Evolutionary conservation across 768 basidiomycete species (phyloP).

Genomic region (Mycena galericulata): DNA sequence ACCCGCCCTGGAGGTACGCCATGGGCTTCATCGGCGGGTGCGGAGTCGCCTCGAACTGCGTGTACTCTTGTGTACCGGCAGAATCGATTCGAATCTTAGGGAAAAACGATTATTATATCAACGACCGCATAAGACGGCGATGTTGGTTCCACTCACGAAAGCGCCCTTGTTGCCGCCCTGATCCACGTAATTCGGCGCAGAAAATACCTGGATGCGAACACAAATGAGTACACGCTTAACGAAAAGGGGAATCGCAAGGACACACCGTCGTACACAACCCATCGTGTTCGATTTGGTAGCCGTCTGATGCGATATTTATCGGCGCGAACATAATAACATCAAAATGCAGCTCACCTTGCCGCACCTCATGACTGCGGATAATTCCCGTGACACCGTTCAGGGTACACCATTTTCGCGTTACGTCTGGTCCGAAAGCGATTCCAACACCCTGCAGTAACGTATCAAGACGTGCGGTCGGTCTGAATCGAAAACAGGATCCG

Average conservation of each 20-base stretch:
- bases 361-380: slow-evolving; percentile 96
- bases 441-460: slow-evolving; percentile 81
- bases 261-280: slow-evolving; percentile 93
- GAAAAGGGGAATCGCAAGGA: slow-evolving; percentile 8
- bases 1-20: slow-evolving; percentile 83
- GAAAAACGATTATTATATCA: not conserved
- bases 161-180: slow-evolving; percentile 93
- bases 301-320: slow-evolving; percentile 60
- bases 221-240: slow-evolving; percentile 31
- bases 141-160: slow-evolving; percentile 60
- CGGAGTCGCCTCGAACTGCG: slow-evolving; percentile 86
- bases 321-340: not conserved
- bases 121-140: not conserved
- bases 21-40: slow-evolving; percentile 95
- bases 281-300: slow-evolving; percentile 95
- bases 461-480: slow-evolving; percentile 23
- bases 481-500: slow-evolving; percentile 38
- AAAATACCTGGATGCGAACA: slow-evolving; percentile 73
- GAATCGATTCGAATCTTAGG: slow-evolving; percentile 87
- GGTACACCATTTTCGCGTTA: slow-evolving; percentile 90
- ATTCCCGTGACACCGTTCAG: slow-evolving; percentile 89
- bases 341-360: slow-evolving; percentile 70
- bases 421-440: slow-evolving; percentile 94
- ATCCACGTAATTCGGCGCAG: slow-evolving; percentile 96
- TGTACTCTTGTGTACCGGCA: slow-evolving; percentile 77